Percentiles rank a stretch among this genome's conserved stretches.
These are phyloP conservation scores for Gamarada debralockiae DNA, from an alignment of 495 filamentous ascomycete species.

Conservation along the genomic window DNA sequence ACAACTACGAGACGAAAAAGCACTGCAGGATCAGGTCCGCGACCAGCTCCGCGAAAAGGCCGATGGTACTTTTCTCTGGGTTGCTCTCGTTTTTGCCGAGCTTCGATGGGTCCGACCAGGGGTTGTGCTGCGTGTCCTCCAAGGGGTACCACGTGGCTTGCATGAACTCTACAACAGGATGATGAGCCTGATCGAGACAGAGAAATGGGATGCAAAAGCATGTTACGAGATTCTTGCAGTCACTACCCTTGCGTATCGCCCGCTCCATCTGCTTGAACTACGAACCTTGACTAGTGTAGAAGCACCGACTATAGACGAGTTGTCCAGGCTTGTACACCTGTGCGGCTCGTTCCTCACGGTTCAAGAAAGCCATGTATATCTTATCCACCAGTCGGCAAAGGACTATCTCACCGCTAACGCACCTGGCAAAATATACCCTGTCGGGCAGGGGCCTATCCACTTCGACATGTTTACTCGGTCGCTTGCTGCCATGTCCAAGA, in stretches of 20 bases:
- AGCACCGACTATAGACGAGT: conserved; percentile 11
- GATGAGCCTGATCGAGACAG: conserved; percentile 21
- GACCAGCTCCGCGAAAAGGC: conserved; percentile 21
- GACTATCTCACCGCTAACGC: conserved; percentile 24
- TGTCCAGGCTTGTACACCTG: conserved; percentile 19
- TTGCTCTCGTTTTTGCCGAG: conserved; percentile 26
- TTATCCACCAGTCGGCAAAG: conserved; percentile 31
- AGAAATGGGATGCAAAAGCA: conserved; percentile 19
- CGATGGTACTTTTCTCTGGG: conserved; percentile 32
- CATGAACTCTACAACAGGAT: conserved; percentile 27
- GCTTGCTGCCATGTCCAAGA: neutral
- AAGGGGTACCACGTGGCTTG: conserved; percentile 25
- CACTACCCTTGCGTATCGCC: conserved; percentile 7
- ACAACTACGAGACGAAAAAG: conserved; percentile 7
- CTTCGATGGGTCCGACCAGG: conserved; percentile 14
- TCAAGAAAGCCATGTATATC: conserved; percentile 21
- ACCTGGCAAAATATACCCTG: neutral
- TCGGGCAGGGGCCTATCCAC: neutral
- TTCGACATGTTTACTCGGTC: neutral
- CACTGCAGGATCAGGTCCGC: conserved; percentile 14
- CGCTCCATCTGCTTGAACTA: conserved; percentile 13
- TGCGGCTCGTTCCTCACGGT: conserved; percentile 29
- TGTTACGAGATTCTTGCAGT: conserved; percentile 9
- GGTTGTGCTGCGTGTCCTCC: conserved; percentile 15
- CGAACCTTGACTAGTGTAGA: neutral